These are phyloP conservation scores for Cordyceps sp. DNA, from an alignment of 2,329 filamentous ascomycete species.

Conservation along the genomic window DNA sequence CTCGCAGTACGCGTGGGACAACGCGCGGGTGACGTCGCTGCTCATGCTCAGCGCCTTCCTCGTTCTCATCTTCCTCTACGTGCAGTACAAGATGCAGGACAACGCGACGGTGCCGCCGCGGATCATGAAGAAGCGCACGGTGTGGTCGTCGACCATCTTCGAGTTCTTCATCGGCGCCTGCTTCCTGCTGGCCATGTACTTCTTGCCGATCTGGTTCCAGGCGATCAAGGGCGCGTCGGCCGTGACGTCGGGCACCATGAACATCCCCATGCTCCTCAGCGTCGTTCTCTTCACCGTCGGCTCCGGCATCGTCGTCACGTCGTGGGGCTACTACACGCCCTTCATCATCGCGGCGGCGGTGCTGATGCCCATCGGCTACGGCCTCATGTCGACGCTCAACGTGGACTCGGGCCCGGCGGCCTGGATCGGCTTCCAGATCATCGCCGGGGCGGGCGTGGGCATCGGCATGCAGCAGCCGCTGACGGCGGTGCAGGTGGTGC, in stretches of 20 bases:
- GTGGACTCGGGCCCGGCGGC: conserved; percentile 25
- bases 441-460: conserved; percentile 36
- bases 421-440: conserved; percentile 43
- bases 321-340: conserved; percentile 26
- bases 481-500: conserved; percentile 32
- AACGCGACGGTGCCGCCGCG: conserved; percentile 28
- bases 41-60: conserved; percentile 16
- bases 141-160: conserved; percentile 23
- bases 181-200: conserved; percentile 37
- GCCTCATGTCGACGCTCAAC: conserved; percentile 36
- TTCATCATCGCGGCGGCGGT: conserved; percentile 16
- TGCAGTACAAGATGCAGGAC: conserved; percentile 26
- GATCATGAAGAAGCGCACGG: conserved; percentile 22
- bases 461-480: conserved; percentile 26
- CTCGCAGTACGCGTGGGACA: conserved; percentile 29
- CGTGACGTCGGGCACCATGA: conserved; percentile 35
- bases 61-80: conserved; percentile 16
- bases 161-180: conserved; percentile 30
- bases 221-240: conserved; percentile 34
- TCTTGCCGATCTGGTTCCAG: conserved; percentile 24
- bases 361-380: conserved; percentile 26
- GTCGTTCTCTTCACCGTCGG: conserved; percentile 29
- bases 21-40: background rate
- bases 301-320: conserved; percentile 23
- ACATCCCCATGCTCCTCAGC: conserved; percentile 34